Conservation (phyloP, 176 grass and related monocot genomes). For the Bromus sterilis region DNA sequence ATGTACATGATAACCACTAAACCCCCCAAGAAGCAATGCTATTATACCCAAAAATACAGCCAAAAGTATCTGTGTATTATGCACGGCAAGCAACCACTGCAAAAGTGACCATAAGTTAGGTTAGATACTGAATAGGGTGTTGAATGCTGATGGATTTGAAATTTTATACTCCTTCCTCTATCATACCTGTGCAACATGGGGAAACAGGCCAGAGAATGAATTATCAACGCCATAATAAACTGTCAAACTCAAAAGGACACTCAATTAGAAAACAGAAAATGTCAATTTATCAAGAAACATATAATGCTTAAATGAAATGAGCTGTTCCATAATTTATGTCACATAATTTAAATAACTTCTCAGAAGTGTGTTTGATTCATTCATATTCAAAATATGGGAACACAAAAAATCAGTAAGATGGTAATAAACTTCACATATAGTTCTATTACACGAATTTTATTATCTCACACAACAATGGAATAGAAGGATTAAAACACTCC, state of each 20-base stretch:
- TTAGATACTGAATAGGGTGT: background rate
- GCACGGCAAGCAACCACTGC: constrained; percentile 83
- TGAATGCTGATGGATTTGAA: background rate
- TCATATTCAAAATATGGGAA: constrained; percentile 3
- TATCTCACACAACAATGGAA: background rate
- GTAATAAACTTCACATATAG: background rate
- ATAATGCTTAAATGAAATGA: background rate
- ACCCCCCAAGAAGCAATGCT: constrained; percentile 79
- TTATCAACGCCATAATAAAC: constrained; percentile 88
- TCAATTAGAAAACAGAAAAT: constrained; percentile 19
- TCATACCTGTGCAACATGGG: constrained; percentile 80
- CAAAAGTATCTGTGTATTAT: constrained; percentile 92
- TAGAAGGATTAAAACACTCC: background rate
- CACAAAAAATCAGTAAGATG: background rate
- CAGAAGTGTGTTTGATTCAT: background rate
- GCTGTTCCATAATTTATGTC: background rate
- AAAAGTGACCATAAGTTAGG: constrained; percentile 12
- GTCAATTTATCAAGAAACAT: background rate
- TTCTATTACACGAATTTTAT: background rate
- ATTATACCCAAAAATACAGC: constrained; percentile 83
- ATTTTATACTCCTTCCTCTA: background rate
- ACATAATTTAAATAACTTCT: constrained; percentile 2
- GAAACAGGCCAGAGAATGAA: constrained; percentile 68
- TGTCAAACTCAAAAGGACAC: constrained; percentile 21
- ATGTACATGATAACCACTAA: constrained; percentile 82